Conservation (phyloP, 768 basidiomycete genomes). For the Harrya chromipes region DNA sequence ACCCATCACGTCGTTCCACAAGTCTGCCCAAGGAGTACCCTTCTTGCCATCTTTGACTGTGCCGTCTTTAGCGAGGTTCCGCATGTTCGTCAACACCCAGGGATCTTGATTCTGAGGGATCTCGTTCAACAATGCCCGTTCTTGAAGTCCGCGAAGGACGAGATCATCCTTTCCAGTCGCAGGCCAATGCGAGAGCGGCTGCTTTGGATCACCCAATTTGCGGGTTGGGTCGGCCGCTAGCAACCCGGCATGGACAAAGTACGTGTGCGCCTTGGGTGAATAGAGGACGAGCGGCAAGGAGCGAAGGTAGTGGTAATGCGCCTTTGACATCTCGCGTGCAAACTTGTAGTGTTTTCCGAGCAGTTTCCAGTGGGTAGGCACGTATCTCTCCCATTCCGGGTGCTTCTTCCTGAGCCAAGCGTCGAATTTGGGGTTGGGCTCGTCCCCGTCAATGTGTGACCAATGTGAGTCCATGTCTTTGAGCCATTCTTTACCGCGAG, state of each 20-base stretch:
- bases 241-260: conserved; percentile 82
- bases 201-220: conserved; percentile 45
- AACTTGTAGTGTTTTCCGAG: conserved; percentile 75
- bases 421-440: conserved; percentile 20
- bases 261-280: conserved; percentile 68
- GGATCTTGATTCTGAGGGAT: conserved; percentile 77
- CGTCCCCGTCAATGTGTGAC: conserved; percentile 33
- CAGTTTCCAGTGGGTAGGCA: conserved; percentile 72
- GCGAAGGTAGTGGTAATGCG: conserved; percentile 69
- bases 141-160: conserved; percentile 56
- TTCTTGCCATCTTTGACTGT: conserved; percentile 30
- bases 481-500: conserved; percentile 53
- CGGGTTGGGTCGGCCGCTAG: conserved; percentile 67
- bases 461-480: conserved; percentile 44
- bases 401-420: conserved; percentile 39
- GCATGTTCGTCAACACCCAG: conserved; percentile 55
- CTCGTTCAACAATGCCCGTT: conserved; percentile 59
- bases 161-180: conserved; percentile 21
- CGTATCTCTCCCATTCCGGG: conserved; percentile 44
- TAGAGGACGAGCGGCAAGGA: conserved; percentile 74
- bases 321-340: conserved; percentile 61
- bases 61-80: conserved; percentile 37
- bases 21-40: conserved; percentile 71
- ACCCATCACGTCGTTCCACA: conserved; percentile 69
- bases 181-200: conserved; percentile 73